Evolutionary conservation across 257 asterid genomes (phyloP).

Genomic region (Henckelia pumila): DNA sequence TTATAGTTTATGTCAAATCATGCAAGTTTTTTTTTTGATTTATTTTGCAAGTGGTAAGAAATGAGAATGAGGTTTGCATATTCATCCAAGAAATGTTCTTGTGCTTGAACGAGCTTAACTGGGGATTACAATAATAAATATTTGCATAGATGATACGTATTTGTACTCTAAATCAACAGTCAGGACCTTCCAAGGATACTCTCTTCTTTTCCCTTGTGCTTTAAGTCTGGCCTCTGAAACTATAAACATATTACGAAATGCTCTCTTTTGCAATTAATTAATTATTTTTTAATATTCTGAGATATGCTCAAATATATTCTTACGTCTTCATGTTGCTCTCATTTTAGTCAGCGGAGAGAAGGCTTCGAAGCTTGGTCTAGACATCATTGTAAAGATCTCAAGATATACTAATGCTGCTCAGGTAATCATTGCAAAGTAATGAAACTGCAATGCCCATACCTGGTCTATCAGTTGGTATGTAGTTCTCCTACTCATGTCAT

Average conservation of each 20-base stretch:
- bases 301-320: constrained; percentile 11
- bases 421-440: constrained; percentile 49
- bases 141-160: too few relatives aligned
- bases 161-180: neutral
- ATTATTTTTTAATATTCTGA: neutral
- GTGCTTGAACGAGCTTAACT: neutral
- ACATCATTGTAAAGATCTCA: constrained; percentile 75
- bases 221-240: constrained; percentile 18
- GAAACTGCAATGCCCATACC: too few relatives aligned
- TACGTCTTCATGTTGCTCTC: constrained; percentile 65
- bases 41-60: neutral
- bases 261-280: constrained; percentile 15
- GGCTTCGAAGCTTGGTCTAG: constrained; percentile 75
- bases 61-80: neutral
- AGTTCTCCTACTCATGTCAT: neutral
- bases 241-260: constrained; percentile 3
- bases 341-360: constrained; percentile 92
- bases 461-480: constrained; percentile 37
- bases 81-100: neutral
- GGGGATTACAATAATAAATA: too few relatives aligned
- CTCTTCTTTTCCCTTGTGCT: constrained; percentile 18
- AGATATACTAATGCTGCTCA: constrained; percentile 99
- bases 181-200: neutral
- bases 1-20: neutral
- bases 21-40: neutral